Base-by-base conservation (phyloP, 495 filamentous ascomycete species). In the Trichoderma reesei region DNA sequence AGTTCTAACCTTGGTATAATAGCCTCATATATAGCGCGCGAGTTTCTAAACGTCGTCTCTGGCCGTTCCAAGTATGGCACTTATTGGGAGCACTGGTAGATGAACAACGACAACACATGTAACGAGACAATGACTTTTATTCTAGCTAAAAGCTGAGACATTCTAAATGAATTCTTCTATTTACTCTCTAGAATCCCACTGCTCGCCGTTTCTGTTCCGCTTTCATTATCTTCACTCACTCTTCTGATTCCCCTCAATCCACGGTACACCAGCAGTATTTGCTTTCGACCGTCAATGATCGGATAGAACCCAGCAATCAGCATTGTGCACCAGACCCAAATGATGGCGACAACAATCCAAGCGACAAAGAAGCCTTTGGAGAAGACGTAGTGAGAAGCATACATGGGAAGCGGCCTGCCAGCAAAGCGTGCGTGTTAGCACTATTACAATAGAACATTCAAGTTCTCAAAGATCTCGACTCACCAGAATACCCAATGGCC, bases 61-160 rank as follows among this genome's bases (percentile, higher is more conserved):
- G 59, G 59, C 9, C 36, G 41, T 9, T 61, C 59, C 59, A 61
- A 61, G 36, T 61, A 4, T 41, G 59, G 36, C 16, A 61, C 59
- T 6, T 61, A 38, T 41, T 61, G 59, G 59, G 51, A 26, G 5
- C 44, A 48, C 9, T 48, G n/a, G 20, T 48, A 18, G 1, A 18
- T 8, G 20, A 26, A 20, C 16, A 5, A 8, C 2, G 18, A 18
- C 2, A 44, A 44, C 1, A 44, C 26, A 26, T 26, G 26, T 26
- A 6, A 3, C 16, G 44, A 48, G 8, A 48, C 20, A 48, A 18
- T 18, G 44, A 5, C 0, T 18, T 48, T 3, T 5, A 18, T 26
- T 18, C 44, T 2, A 1, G 26, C 26, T 26, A 0, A 26, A 1
- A 26, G 26, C 26, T 26, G 1, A 26, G 26, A 0, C 26, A 26